Evolutionary conservation across 805 yeast species (phyloP).

Genomic region (Henningerozyma blattae): DNA sequence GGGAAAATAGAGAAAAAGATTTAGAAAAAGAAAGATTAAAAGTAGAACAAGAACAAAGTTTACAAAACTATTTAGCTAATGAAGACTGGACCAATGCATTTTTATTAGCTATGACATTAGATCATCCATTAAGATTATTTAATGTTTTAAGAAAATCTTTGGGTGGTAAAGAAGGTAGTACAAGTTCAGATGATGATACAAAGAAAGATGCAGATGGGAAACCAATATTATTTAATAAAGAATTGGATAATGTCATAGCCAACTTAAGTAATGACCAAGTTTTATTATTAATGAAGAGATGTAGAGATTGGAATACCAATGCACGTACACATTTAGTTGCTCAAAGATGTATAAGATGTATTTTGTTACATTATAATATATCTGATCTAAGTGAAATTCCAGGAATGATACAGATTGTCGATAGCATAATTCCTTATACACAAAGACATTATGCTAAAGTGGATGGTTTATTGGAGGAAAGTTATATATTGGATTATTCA

Average conservation of each 20-base stretch:
- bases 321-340: slow-evolving; percentile 69
- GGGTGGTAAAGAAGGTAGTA: slow-evolving; percentile 10
- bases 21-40: slow-evolving; percentile 37
- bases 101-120: slow-evolving; percentile 68
- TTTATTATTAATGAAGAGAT: slow-evolving; percentile 49
- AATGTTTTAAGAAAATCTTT: slow-evolving; percentile 59
- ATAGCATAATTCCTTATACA: slow-evolving; percentile 75
- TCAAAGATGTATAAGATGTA: slow-evolving; percentile 60
- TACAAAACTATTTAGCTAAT: slow-evolving; percentile 57
- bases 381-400: slow-evolving; percentile 50
- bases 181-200: slow-evolving; percentile 33
- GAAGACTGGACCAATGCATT: slow-evolving; percentile 87
- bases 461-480: slow-evolving; percentile 73
- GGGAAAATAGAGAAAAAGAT: slow-evolving; percentile 46
- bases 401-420: slow-evolving; percentile 56
- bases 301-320: slow-evolving; percentile 93
- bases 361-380: slow-evolving; percentile 44
- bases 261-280: slow-evolving; percentile 50
- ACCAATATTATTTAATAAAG: slow-evolving; percentile 24
- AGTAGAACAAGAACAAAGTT: slow-evolving; percentile 82
- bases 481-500: slow-evolving; percentile 75
- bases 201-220: slow-evolving; percentile 4
- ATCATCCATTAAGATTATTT: slow-evolving; percentile 83
- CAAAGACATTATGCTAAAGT: slow-evolving; percentile 73
- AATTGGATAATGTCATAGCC: slow-evolving; percentile 53